Evolutionary conservation across 2,329 filamentous ascomycete genomes (phyloP), one percentile per base, ranked within the genome.

Genomic region (Microdochium paspali): DNA sequence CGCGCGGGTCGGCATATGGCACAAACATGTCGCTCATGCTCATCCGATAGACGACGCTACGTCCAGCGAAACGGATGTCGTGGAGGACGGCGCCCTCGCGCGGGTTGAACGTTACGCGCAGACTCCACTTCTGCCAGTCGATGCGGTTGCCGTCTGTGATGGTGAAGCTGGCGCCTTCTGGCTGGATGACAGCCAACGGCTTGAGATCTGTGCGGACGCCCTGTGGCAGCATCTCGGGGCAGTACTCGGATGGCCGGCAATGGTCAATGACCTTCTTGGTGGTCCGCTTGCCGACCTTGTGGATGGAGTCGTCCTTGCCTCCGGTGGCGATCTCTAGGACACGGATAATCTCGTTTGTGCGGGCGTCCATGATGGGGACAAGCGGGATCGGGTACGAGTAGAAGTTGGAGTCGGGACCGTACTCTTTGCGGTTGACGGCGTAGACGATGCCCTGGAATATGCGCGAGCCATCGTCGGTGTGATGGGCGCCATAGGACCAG

Each of bases 31-130:
- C 85, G 51, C 77, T 79, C 49, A 85, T 72, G 51, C 77, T 79
- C 25, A 88, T 62, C 1, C 84, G 74, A 64, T 86, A 83, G 57
- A 87, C 72, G 24, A 88, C 68, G 39, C 76, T 80, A 18, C 82
- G 73, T 30, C 74, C 74, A 53, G 84, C 80, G 57, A 85, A 89
- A 56, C 73, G 73, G 15, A 89, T 66, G 54, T 88, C 82, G 57
- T 88, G 82, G 3, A 89, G 69, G 2, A 85, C 82, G 9, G 80
- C 76, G 7, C 85, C 84, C 61, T 89, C 85, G 2, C 85, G 73
- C 44, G 78, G 74, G 60, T 83, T 87, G 67, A 85, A 87, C 30
- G 77, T 76, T 3, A 90, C 72, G 10, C 83, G 71, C 65, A 89
- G 82, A 2, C 75, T 70, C 83, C 84, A 87, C 55, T 84, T 81